Evolutionary conservation across 164 flowering plant genomes (phyloP).

Genomic region (Malania oleifera): DNA sequence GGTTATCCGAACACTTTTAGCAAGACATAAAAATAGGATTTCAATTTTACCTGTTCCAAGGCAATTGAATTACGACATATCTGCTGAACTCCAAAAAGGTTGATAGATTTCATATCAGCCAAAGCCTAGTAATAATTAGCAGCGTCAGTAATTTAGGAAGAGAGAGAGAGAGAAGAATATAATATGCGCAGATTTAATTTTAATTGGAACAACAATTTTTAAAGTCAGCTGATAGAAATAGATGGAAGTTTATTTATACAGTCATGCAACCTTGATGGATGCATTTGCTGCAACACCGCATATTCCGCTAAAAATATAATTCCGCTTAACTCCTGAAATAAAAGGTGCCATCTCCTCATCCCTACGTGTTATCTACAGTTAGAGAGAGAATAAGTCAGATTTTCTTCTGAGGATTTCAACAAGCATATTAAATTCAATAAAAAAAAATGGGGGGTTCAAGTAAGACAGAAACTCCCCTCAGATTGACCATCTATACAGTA

Average conservation of each 20-base stretch:
- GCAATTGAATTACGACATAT: constrained; percentile 97
- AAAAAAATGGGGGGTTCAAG: background rate
- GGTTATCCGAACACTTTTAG: no score
- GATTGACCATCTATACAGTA: no score
- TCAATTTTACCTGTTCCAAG: constrained; percentile 78
- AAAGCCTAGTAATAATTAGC: constrained; percentile 56
- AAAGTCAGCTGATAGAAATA: background rate
- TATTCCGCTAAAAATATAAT: constrained; percentile 94
- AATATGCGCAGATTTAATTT: background rate
- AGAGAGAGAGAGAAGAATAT: background rate
- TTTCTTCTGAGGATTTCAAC: background rate
- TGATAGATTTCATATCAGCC: constrained; percentile 88
- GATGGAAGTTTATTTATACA: no score
- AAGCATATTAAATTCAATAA: background rate
- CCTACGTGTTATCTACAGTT: constrained; percentile 75
- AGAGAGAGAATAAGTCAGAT: constrained; percentile 1
- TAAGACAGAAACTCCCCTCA: no score
- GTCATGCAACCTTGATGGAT: constrained; percentile 70
- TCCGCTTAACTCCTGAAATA: constrained; percentile 66
- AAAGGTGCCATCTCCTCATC: constrained; percentile 98
- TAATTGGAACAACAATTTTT: background rate
- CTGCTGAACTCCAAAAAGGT: constrained; percentile 97
- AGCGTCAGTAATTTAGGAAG: background rate
- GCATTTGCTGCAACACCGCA: constrained; percentile 80
- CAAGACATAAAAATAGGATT: background rate